Evolutionary conservation across 2,329 filamentous ascomycete species (phyloP).

Genomic region (Colletotrichum theobromicola): DNA sequence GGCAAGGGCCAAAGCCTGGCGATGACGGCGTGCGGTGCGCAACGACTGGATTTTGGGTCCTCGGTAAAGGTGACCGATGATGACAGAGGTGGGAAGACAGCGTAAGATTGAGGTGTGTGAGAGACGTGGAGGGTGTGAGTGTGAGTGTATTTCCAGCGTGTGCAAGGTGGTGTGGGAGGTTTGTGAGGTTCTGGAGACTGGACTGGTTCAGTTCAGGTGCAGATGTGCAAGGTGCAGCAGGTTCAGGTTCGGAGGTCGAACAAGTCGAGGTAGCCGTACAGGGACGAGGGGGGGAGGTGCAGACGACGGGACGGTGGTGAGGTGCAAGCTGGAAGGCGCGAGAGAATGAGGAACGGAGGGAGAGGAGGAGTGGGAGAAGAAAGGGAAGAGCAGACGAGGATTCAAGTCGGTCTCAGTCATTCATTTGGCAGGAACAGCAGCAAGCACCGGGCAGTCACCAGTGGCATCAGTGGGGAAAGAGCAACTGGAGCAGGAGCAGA

Average conservation of each 20-base stretch:
- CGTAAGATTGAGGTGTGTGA: neutral
- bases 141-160: neutral
- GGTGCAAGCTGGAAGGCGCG: neutral
- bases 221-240: neutral
- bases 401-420: neutral
- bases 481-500: neutral
- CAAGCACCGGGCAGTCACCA: neutral
- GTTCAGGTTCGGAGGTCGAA: neutral
- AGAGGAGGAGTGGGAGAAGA: neutral
- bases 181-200: neutral
- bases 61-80: constrained; percentile 2
- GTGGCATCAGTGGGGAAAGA: neutral
- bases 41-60: neutral
- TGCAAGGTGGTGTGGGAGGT: neutral
- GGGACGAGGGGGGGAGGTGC: neutral
- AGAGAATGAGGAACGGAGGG: neutral
- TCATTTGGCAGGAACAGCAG: neutral
- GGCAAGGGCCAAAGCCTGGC: neutral
- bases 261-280: neutral
- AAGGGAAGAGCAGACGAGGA: neutral
- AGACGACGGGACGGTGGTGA: neutral
- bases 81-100: constrained; percentile 11
- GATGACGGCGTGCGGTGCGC: constrained; percentile 13
- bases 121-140: neutral
- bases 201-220: neutral